Base-by-base conservation (phyloP, 1,139 yeast species). In the Blastobotrys aristatus region DNA sequence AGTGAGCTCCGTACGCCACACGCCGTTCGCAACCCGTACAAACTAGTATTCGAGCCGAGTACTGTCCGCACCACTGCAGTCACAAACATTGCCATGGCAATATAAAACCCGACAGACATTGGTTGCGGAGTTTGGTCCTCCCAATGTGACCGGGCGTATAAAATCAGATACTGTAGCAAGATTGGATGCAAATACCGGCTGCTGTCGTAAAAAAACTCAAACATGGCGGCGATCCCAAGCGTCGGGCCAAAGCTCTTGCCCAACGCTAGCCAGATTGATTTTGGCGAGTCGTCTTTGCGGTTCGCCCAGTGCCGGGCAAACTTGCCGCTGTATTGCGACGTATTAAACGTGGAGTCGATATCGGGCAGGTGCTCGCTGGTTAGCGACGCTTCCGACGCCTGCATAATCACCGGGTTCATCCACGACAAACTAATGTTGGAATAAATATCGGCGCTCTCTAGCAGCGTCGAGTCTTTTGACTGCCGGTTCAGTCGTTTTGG, bases 361-460 rank as follows among this genome's bases (percentile, higher is more conserved):
- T 79, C 76, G 16, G 96, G 96, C 54, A 92, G 74, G 62, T 89
- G 96, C 4, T 70, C 69, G 59, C 84, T 88, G 13, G 80, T 75
- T 56, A 92, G 71, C 60, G 68, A 86, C 47, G 81, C 81, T 14
- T 71, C 64, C 57, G 84, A 83, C 21, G 97, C 97, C 51, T 76
- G 77, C 57, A 72, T 77, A 88, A 92, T 86, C 60, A 92, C 72
- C 4, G 81, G 84, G 8, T 88, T 80, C 87, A 90, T 83, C 96
- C 97, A 92, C 34, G 79, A 71, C 62, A 92, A 84, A 0, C 95
- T 78, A 49, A 90, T 71, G 51, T 77, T 76, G 17, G 92, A 79
- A 60, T 88, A 89, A 20, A 89, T 69, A 59, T 86, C 85, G 14
- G 97, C 92, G 35, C 71, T 68, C 57, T 88, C 97, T 54, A 61